phyloP scores from a whole-genome alignment of 1,139 yeast genomes.

The Zygoascus sp. region DNA sequence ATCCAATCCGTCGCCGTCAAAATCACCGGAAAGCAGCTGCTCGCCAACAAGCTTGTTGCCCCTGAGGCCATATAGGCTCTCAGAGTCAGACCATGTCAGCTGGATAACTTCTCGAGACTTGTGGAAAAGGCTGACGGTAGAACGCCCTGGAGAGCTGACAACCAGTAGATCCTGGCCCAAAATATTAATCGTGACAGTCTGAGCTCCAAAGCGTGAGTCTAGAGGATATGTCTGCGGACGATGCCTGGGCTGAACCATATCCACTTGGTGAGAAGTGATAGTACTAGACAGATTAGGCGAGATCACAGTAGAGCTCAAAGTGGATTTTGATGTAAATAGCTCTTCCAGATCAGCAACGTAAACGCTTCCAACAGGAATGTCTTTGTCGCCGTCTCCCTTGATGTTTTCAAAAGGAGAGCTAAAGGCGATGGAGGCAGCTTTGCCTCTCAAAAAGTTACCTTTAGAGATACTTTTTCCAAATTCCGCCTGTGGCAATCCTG shows the following conservation, averaged over 20 bases:
- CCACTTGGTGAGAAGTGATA: not conserved
- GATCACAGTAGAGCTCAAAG: not conserved
- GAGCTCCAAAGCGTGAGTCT: constrained; percentile 32
- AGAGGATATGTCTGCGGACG: constrained; percentile 9
- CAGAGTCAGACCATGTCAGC: constrained; percentile 23
- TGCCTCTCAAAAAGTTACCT: constrained; percentile 39
- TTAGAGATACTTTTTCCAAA: constrained; percentile 43
- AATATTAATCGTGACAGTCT: constrained; percentile 23
- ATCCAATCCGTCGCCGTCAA: constrained; percentile 37
- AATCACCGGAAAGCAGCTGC: constrained; percentile 32
- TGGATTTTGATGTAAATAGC: not conserved
- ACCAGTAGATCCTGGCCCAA: constrained; percentile 28
- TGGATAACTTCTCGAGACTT: constrained; percentile 25
- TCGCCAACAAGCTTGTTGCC: constrained; percentile 41
- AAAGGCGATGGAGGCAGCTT: constrained; percentile 41
- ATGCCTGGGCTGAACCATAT: constrained; percentile 3
- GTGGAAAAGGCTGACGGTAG: constrained; percentile 30
- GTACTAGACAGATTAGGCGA: not conserved
- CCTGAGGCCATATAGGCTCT: constrained; percentile 33
- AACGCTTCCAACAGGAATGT: constrained; percentile 23
- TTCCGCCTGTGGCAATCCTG: constrained; percentile 25
- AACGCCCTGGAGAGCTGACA: constrained; percentile 36
- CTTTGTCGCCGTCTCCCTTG: constrained; percentile 6
- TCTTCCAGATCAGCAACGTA: constrained; percentile 17
- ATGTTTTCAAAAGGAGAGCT: constrained; percentile 44